Percentiles rank a stretch among this genome's conserved stretches.
Conservation (phyloP, 192 early-diverging fungal species). For the Backusella tuberculispora region DNA sequence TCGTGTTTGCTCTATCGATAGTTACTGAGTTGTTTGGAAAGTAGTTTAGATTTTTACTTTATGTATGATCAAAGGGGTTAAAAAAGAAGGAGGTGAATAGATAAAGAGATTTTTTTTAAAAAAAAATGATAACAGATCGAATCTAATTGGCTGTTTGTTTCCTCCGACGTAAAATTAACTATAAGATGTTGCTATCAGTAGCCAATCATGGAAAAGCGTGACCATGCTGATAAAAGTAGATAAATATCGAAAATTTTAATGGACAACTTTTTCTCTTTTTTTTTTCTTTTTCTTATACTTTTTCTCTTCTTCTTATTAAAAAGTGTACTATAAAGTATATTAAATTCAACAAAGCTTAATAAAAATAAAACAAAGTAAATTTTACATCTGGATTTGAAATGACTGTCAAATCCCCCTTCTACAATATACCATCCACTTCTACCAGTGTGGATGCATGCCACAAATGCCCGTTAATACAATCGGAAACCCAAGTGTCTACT, state of each 20-base stretch:
- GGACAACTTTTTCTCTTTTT: conserved; percentile 16
- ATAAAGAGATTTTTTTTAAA: background rate
- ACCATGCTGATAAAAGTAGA: conserved; percentile 14
- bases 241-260: conserved; percentile 16
- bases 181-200: conserved; percentile 17
- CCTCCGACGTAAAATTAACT: conserved; percentile 13
- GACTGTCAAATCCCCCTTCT: conserved; percentile 41
- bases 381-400: conserved; percentile 10
- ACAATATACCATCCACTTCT: conserved; percentile 43
- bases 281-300: conserved; percentile 9
- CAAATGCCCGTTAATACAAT: conserved; percentile 37
- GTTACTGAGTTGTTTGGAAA: background rate
- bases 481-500: conserved; percentile 20
- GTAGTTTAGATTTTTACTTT: background rate
- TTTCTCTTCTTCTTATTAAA: conserved; percentile 12
- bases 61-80: background rate
- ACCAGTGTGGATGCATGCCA: conserved; percentile 45
- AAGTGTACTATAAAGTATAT: conserved; percentile 10
- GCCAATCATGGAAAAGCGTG: conserved; percentile 19
- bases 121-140: conserved; percentile 13
- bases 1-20: background rate
- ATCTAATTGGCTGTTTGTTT: conserved; percentile 6
- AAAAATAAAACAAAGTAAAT: background rate
- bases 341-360: conserved; percentile 2
- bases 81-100: conserved; percentile 10